A percentile compares a stretch with the other conserved stretches of the same genome.
phyloP scores from a whole-genome alignment of 2,329 filamentous ascomycete genomes.

The Talaromyces piceae region DNA sequence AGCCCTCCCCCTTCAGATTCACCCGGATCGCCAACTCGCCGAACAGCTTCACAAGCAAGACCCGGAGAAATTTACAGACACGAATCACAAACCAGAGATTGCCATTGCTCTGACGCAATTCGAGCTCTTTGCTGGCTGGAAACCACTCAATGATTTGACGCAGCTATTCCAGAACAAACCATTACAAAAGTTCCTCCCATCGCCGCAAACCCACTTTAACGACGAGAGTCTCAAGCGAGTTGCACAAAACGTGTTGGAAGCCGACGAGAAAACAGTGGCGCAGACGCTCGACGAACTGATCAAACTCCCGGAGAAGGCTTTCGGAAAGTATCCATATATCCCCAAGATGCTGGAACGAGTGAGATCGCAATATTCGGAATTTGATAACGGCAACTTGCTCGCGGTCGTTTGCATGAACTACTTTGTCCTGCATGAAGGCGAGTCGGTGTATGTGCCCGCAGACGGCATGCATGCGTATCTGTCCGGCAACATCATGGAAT shows the following conservation, averaged over 20 bases:
- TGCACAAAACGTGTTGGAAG: slow-evolving; percentile 47
- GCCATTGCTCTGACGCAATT: slow-evolving; percentile 64
- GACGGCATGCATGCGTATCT: slow-evolving; percentile 70
- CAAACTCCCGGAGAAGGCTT: slow-evolving; percentile 40
- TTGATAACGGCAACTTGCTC: slow-evolving; percentile 61
- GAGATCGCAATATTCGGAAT: slow-evolving; percentile 54
- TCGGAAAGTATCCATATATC: slow-evolving; percentile 52
- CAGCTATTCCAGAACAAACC: slow-evolving; percentile 49
- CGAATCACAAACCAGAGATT: slow-evolving; percentile 76
- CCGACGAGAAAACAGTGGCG: slow-evolving; percentile 46
- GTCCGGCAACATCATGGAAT: slow-evolving; percentile 67
- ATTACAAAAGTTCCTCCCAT: slow-evolving; percentile 48
- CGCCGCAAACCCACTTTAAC: slow-evolving; percentile 42
- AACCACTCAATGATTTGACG: slow-evolving; percentile 55
- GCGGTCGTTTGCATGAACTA: slow-evolving; percentile 70
- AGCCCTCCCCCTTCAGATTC: slow-evolving; percentile 66
- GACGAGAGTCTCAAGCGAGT: slow-evolving; percentile 52
- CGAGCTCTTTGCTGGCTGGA: slow-evolving; percentile 70
- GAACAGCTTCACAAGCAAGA: slow-evolving; percentile 56
- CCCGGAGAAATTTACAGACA: slow-evolving; percentile 60
- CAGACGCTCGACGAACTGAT: slow-evolving; percentile 48
- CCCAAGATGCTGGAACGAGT: slow-evolving; percentile 58
- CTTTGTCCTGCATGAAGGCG: slow-evolving; percentile 56
- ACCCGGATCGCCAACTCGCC: slow-evolving; percentile 63
- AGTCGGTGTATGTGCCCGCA: slow-evolving; percentile 63